Conservation (phyloP, 148 eudicot species). For the Suaeda aralocaspica region DNA sequence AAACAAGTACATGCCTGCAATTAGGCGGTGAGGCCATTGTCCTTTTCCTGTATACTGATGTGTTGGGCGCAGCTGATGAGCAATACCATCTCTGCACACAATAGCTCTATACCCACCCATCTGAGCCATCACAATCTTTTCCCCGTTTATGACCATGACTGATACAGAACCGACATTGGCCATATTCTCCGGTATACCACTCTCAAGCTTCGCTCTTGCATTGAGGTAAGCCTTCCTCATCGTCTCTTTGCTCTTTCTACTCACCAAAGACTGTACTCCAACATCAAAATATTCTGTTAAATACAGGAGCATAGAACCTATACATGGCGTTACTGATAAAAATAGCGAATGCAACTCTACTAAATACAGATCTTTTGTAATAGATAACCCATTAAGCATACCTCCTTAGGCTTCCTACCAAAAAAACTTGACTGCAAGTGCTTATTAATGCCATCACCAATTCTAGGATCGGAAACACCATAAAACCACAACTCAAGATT, state of each 20-base stretch:
- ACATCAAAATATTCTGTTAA: neutral
- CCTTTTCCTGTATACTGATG: conserved; percentile 28
- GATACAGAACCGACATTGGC: conserved; percentile 44
- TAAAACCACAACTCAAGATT: conserved; percentile 61
- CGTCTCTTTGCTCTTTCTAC: conserved; percentile 48
- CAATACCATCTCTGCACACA: conserved; percentile 67
- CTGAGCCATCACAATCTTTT: conserved; percentile 63
- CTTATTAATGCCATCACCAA: conserved; percentile 37
- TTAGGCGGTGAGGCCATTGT: conserved; percentile 53
- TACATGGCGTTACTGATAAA: too few species aligned
- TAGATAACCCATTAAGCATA: conserved; percentile 19
- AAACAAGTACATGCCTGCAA: conserved; percentile 43
- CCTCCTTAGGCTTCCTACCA: conserved; percentile 50
- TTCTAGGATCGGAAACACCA: conserved; percentile 43
- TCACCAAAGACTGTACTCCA: conserved; percentile 37
- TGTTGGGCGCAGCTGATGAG: conserved; percentile 43
- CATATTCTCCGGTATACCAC: conserved; percentile 17
- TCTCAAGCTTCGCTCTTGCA: conserved; percentile 25
- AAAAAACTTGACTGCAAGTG: conserved; percentile 61
- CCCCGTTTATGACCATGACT: conserved; percentile 55
- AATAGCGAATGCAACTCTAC: too few species aligned
- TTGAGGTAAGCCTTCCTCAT: conserved; percentile 52
- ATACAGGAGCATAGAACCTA: too few species aligned
- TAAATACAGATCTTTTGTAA: too few species aligned
- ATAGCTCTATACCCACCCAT: conserved; percentile 72